Percentiles rank a stretch among this genome's conserved stretches.
Evolutionary conservation across 108 stramenopile species (phyloP).

Genomic region (Nitzschia sp.): DNA sequence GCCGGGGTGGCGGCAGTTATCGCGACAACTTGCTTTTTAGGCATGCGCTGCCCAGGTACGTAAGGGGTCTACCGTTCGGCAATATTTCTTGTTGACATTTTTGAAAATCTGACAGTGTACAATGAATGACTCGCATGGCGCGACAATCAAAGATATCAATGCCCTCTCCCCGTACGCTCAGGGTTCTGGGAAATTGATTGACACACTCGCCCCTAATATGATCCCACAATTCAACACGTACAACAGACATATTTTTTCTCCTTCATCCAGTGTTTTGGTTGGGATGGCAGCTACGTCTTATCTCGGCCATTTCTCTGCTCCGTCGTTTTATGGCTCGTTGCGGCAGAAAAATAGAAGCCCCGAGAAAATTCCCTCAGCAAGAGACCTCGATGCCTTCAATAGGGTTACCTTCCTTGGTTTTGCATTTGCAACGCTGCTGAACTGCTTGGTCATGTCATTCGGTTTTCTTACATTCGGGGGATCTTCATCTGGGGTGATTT

Average conservation of each 20-base stretch:
- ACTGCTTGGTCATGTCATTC: conserved; percentile 69
- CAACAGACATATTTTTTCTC: conserved; percentile 38
- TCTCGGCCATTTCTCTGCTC: conserved; percentile 92
- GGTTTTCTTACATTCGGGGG: conserved; percentile 93
- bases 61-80: too few relatives aligned
- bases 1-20: conserved; percentile 67
- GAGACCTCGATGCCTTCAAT: conserved; percentile 31
- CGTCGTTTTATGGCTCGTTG: conserved; percentile 81
- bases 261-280: conserved; percentile 65
- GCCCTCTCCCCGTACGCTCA: conserved; percentile 54
- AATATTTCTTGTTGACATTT: too few relatives aligned
- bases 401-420: conserved; percentile 65
- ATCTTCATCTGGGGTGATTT: conserved; percentile 68
- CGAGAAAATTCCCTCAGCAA: background rate
- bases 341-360: background rate
- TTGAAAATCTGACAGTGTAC: too few relatives aligned
- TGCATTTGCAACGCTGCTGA: conserved; percentile 50
- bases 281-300: conserved; percentile 89
- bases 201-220: conserved; percentile 34
- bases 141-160: too few relatives aligned
- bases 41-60: conserved; percentile 51
- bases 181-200: conserved; percentile 20
- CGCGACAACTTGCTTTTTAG: conserved; percentile 68
- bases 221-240: conserved; percentile 62
- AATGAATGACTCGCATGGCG: too few relatives aligned